Evolutionary conservation across 2,329 filamentous ascomycete species (phyloP).

Genomic region (Boeremia lycopersici): DNA sequence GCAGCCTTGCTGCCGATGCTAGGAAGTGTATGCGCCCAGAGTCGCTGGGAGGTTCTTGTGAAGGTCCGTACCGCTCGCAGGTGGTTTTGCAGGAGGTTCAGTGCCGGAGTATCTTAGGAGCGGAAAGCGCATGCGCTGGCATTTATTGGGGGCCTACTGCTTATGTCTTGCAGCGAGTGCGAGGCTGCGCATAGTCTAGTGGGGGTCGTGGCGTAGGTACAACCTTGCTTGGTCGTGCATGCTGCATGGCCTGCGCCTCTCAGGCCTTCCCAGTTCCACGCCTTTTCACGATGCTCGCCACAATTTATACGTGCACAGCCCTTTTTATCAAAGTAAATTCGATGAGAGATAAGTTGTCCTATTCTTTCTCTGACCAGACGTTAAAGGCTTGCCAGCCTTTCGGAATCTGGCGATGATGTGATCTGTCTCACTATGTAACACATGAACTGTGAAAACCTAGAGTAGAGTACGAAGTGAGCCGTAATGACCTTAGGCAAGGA

Average conservation of each 20-base stretch:
- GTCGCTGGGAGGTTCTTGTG: too few relatives aligned
- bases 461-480: too few relatives aligned
- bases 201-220: background rate
- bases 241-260: background rate
- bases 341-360: background rate
- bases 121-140: too few relatives aligned
- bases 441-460: too few relatives aligned
- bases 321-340: background rate
- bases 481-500: too few relatives aligned
- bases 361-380: background rate
- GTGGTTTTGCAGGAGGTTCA: background rate
- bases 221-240: background rate
- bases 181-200: background rate
- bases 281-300: background rate
- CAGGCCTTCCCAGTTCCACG: too few relatives aligned
- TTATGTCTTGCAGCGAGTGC: background rate
- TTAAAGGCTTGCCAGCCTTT: background rate
- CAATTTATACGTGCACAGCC: background rate
- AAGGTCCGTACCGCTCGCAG: background rate
- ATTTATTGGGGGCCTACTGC: constrained; percentile 4
- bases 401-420: too few relatives aligned
- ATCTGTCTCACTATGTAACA: too few relatives aligned
- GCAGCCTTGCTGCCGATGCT: background rate
- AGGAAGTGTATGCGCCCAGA: too few relatives aligned
- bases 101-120: background rate